Evolutionary conservation across 2,329 filamentous ascomycete species (phyloP).

Genomic region (Ascochyta clinopodiicola): DNA sequence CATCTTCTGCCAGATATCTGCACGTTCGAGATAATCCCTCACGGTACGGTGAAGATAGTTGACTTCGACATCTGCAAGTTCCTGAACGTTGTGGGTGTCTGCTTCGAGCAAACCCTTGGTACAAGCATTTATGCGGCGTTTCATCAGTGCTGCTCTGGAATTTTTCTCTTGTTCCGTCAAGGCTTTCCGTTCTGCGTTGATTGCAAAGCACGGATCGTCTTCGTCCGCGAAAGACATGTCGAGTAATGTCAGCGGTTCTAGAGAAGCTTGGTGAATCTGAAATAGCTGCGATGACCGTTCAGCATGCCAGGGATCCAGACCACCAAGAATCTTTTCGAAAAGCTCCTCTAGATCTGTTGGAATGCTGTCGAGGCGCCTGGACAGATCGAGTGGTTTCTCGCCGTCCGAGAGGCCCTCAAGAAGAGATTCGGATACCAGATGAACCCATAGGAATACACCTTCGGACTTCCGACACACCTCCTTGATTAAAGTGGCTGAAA

Average conservation of each 20-base stretch:
- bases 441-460: constrained; percentile 27
- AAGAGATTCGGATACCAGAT: constrained; percentile 17
- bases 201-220: not conserved
- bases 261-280: constrained; percentile 10
- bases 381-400: constrained; percentile 12
- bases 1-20: no score
- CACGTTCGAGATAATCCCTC: constrained; percentile 14
- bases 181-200: not conserved
- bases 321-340: constrained; percentile 19
- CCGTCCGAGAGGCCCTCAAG: constrained; percentile 13
- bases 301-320: constrained; percentile 9
- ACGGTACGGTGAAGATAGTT: constrained; percentile 20
- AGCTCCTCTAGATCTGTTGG: constrained; percentile 21
- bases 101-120: constrained; percentile 22
- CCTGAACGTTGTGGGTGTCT: not conserved
- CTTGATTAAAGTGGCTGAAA: constrained; percentile 1
- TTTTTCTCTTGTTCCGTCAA: not conserved
- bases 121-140: constrained; percentile 8
- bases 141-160: not conserved
- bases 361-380: constrained; percentile 11
- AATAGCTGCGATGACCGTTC: constrained; percentile 21
- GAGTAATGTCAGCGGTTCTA: constrained; percentile 8
- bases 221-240: constrained; percentile 22
- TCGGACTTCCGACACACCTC: constrained; percentile 17
- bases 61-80: not conserved